Conservation (phyloP, 2,329 filamentous ascomycete genomes). For the Ustulina deusta region DNA sequence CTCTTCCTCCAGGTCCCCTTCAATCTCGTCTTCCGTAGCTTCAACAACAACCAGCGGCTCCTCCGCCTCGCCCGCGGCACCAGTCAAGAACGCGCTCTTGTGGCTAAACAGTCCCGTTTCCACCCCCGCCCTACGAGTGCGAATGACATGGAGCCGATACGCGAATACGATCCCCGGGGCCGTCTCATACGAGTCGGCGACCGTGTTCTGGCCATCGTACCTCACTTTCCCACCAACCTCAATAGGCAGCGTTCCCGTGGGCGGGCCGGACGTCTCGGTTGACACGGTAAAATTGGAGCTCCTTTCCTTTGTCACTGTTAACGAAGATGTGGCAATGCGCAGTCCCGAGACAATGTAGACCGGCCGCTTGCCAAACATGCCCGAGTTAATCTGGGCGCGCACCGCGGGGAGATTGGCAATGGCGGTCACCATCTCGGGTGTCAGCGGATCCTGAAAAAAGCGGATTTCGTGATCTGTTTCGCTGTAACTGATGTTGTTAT, state of each 20-base stretch:
- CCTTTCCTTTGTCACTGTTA: conserved; percentile 16
- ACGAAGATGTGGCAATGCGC: conserved; percentile 14
- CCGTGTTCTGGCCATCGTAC: background rate
- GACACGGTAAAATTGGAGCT: background rate
- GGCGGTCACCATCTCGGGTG: conserved; percentile 12
- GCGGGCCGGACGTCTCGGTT: conserved; percentile 6
- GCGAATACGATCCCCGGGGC: conserved; percentile 27
- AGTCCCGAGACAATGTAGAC: conserved; percentile 26
- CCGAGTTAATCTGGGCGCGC: conserved; percentile 5
- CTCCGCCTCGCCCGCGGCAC: conserved; percentile 14
- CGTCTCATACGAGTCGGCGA: conserved; percentile 7
- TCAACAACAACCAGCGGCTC: conserved; percentile 21
- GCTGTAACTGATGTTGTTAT: conserved; percentile 2
- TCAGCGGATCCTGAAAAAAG: background rate
- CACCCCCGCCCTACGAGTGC: background rate
- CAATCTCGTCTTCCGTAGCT: conserved; percentile 18
- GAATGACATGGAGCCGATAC: conserved; percentile 20
- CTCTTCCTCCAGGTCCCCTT: conserved; percentile 21
- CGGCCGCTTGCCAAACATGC: conserved; percentile 16
- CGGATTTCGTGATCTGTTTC: conserved; percentile 15
- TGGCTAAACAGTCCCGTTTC: conserved; percentile 15
- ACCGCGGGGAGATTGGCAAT: conserved; percentile 7
- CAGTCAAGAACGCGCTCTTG: conserved; percentile 23
- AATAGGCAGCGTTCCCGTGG: background rate
- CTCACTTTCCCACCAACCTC: conserved; percentile 10